These are phyloP conservation scores for Arachnomyces sp. DNA, from an alignment of 2,329 filamentous ascomycete species.

Conservation along the genomic window DNA sequence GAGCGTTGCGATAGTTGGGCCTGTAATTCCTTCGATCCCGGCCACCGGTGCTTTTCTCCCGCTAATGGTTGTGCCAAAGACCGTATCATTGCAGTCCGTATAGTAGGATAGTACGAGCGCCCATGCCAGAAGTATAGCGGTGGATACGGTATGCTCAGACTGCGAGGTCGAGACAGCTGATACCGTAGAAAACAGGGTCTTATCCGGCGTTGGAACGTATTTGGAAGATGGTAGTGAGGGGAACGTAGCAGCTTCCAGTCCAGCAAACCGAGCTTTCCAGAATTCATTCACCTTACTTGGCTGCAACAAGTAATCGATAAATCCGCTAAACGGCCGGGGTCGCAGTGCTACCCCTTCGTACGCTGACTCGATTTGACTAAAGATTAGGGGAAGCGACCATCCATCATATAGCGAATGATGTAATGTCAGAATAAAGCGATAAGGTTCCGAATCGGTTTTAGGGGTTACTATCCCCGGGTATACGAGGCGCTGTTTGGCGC, in stretches of 20 bases:
- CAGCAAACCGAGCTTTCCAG: conserved; percentile 9
- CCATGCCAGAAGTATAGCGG: too few relatives aligned
- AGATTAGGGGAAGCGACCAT: conserved; percentile 18
- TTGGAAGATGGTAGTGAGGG: conserved; percentile 3
- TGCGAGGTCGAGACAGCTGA: not conserved
- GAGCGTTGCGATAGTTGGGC: conserved; percentile 32
- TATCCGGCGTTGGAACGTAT: not conserved
- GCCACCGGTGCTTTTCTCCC: conserved; percentile 29
- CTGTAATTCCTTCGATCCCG: conserved; percentile 31
- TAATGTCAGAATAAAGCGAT: conserved; percentile 28
- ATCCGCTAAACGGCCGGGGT: conserved; percentile 10
- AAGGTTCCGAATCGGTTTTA: conserved; percentile 2
- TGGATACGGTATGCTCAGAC: conserved; percentile 16
- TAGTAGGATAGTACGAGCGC: conserved; percentile 26
- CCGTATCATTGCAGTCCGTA: conserved; percentile 27
- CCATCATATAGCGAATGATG: conserved; percentile 40
- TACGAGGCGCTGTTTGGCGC: conserved; percentile 13
- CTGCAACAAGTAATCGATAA: conserved; percentile 12
- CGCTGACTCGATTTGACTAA: conserved; percentile 6
- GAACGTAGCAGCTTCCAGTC: conserved; percentile 5
- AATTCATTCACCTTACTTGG: conserved; percentile 1
- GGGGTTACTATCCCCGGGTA: conserved; percentile 15
- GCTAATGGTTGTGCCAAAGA: conserved; percentile 33
- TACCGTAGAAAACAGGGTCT: not conserved
- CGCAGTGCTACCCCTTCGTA: conserved; percentile 9